These are phyloP conservation scores for Termitomyces sp. DNA, from an alignment of 768 basidiomycete genomes.

Conservation along the genomic window DNA sequence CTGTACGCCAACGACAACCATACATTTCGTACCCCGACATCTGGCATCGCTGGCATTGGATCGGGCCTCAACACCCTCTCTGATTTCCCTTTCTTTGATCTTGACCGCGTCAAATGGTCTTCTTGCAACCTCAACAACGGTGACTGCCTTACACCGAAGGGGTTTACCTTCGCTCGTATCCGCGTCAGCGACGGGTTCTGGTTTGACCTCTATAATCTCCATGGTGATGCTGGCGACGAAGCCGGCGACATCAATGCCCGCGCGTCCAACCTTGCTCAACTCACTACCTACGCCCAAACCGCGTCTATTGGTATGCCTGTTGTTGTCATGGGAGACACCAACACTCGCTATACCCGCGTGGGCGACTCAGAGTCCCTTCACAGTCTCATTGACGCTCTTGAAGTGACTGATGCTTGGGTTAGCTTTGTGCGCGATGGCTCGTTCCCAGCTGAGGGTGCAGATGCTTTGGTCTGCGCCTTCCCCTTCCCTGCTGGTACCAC, in stretches of 20 bases:
- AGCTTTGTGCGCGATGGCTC: slow-evolving; percentile 24
- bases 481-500: slow-evolving; percentile 29
- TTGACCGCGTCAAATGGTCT: slow-evolving; percentile 28
- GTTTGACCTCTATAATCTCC: slow-evolving; percentile 36
- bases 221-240: slow-evolving; percentile 34
- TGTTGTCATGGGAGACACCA: slow-evolving; percentile 38
- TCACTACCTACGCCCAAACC: slow-evolving; percentile 25
- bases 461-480: slow-evolving; percentile 28
- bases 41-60: slow-evolving; percentile 32
- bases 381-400: slow-evolving; percentile 20
- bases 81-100: slow-evolving; percentile 31
- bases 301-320: slow-evolving; percentile 32
- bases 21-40: slow-evolving; percentile 33
- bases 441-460: slow-evolving; percentile 24
- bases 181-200: slow-evolving; percentile 29
- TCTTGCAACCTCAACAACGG: slow-evolving; percentile 26
- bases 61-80: slow-evolving; percentile 36
- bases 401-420: slow-evolving; percentile 31
- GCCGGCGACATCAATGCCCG: slow-evolving; percentile 30
- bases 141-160: slow-evolving; percentile 38
- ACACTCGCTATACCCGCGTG: slow-evolving; percentile 31
- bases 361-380: slow-evolving; percentile 27
- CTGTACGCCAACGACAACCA: slow-evolving; percentile 34
- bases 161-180: slow-evolving; percentile 35
- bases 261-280: slow-evolving; percentile 31